Conservation (phyloP, 805 yeast genomes). For the Wickerhamomyces canadensis region DNA sequence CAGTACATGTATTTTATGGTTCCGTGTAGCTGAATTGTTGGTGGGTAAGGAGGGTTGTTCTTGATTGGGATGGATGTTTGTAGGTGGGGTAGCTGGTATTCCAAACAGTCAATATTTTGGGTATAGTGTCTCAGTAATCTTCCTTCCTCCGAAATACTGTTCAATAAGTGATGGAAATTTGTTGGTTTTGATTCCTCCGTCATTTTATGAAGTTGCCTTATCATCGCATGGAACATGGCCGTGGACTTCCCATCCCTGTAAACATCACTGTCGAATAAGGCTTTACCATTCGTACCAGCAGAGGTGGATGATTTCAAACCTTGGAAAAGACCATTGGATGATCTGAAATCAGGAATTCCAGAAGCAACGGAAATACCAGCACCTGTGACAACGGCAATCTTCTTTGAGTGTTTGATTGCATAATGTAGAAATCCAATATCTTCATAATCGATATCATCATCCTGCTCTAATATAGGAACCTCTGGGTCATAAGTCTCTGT, state of each 20-base stretch:
- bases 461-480: constrained; percentile 27
- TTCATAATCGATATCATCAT: constrained; percentile 27
- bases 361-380: constrained; percentile 91
- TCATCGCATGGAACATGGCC: constrained; percentile 66
- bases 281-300: constrained; percentile 46
- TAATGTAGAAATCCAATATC: constrained; percentile 46
- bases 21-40: constrained; percentile 80
- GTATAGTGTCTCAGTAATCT: constrained; percentile 73
- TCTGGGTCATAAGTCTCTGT: constrained; percentile 23
- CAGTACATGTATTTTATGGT: constrained; percentile 69
- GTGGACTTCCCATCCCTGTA: constrained; percentile 60
- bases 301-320: constrained; percentile 38
- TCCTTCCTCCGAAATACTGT: constrained; percentile 53
- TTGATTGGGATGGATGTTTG: constrained; percentile 45
- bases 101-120: constrained; percentile 84
- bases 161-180: constrained; percentile 62
- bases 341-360: constrained; percentile 86
- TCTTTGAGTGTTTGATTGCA: constrained; percentile 48
- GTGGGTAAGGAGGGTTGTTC: constrained; percentile 40
- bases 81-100: constrained; percentile 47
- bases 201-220: constrained; percentile 52
- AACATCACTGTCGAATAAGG: constrained; percentile 74
- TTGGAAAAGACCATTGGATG: constrained; percentile 70
- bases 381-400: constrained; percentile 67
- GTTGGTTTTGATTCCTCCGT: constrained; percentile 61